These are phyloP conservation scores for Venturia effusa DNA, from an alignment of 2,329 filamentous ascomycete genomes.

Conservation along the genomic window DNA sequence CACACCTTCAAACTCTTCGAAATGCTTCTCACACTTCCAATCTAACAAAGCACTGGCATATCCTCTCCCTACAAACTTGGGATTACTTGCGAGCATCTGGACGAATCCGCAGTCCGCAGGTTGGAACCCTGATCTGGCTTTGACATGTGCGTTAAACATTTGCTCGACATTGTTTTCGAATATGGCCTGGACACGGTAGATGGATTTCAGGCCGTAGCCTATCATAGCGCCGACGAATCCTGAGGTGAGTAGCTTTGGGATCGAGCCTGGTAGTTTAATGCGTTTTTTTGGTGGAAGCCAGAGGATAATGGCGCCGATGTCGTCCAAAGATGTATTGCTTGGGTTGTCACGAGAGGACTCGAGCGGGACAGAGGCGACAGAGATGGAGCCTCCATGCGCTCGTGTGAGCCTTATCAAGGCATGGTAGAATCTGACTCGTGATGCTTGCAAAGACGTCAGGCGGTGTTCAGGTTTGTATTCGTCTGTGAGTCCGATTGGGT, in stretches of 20 bases:
- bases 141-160: background rate
- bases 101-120: slow-evolving; percentile 5
- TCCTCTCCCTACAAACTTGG: background rate
- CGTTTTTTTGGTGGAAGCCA: slow-evolving; percentile 4
- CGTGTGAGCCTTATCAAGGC: slow-evolving; percentile 1
- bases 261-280: background rate
- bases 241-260: background rate
- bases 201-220: background rate
- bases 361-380: background rate
- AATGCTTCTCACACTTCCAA: background rate
- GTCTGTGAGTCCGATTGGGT: background rate
- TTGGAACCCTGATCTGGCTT: background rate
- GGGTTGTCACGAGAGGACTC: background rate
- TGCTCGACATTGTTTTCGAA: slow-evolving; percentile 2
- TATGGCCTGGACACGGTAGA: background rate
- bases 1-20: background rate
- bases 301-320: slow-evolving; percentile 1
- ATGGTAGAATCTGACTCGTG: slow-evolving; percentile 1
- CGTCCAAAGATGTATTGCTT: background rate
- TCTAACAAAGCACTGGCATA: background rate
- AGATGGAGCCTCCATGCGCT: background rate
- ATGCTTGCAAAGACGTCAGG: background rate
- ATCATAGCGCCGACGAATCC: background rate
- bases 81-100: slow-evolving; percentile 6
- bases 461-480: background rate